phyloP scores from a whole-genome alignment of 176 grass and related monocot genomes.

The Pontederia crassipes region DNA sequence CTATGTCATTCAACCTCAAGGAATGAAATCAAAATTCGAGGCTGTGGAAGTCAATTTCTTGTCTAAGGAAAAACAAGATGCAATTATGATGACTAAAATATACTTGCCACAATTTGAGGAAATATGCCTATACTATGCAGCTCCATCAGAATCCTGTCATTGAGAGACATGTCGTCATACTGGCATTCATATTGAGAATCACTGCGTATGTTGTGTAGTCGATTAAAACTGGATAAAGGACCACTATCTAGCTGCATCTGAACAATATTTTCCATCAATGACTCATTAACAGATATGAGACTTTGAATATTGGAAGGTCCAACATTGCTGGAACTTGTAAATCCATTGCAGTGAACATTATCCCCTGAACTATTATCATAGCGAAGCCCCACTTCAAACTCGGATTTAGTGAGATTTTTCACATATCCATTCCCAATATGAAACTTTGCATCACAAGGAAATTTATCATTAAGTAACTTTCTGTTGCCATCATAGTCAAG shows the following conservation, averaged over 20 bases:
- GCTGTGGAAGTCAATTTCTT: too few relatives aligned
- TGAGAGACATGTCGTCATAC: slow-evolving; percentile 49
- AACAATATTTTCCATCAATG: slow-evolving; percentile 21
- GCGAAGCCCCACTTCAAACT: slow-evolving; percentile 30
- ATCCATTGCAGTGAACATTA: slow-evolving; percentile 43
- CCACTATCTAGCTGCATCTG: slow-evolving; percentile 27
- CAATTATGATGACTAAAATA: neutral
- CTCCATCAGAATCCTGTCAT: slow-evolving; percentile 64
- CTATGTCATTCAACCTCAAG: too few relatives aligned
- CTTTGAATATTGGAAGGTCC: slow-evolving; percentile 29
- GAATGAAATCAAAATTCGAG: too few relatives aligned
- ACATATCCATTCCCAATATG: slow-evolving; percentile 36
- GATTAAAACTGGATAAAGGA: slow-evolving; percentile 17
- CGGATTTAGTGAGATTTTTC: slow-evolving; percentile 24
- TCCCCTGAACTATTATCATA: slow-evolving; percentile 27
- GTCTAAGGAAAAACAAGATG: neutral
- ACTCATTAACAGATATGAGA: slow-evolving; percentile 30
- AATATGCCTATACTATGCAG: slow-evolving; percentile 72
- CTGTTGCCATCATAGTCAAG: slow-evolving; percentile 24
- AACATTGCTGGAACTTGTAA: slow-evolving; percentile 37
- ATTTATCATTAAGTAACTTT: slow-evolving; percentile 25
- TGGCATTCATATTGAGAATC: slow-evolving; percentile 41
- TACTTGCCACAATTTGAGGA: slow-evolving; percentile 47
- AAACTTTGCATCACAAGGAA: slow-evolving; percentile 25
- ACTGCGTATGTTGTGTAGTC: slow-evolving; percentile 24